Base-by-base conservation (phyloP, 305 asterid species). In the Withania somnifera region DNA sequence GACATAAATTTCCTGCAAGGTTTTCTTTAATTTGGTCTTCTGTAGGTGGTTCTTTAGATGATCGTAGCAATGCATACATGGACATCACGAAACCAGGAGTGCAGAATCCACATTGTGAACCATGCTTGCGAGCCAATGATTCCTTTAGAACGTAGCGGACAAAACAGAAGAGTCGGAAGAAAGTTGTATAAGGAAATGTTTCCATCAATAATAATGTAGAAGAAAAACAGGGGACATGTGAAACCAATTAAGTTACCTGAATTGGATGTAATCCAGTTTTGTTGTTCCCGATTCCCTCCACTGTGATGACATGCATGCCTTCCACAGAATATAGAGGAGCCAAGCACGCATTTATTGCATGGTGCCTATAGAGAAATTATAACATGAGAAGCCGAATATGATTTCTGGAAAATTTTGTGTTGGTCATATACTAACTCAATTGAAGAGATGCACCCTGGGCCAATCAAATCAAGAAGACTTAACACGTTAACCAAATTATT, bases 61-160 rank as follows among this genome's bases (percentile, higher is more conserved):
- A 96, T 82, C 99, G 89, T 52, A 96, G 86, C 51, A 96, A 87
- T 79, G 98, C 98, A 82, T 96, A 96, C 95, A 96, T 93, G 85
- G 99, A 96, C 98, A 96, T 96, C 57, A 96, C 58, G 84, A 96
- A 96, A 85, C 99, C 99, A 83, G 99, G 99, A 77, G 98, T 96
- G 88, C 99, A 96, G 85, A 94, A 96, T 69, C 99, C 99, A 75
- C 99, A 96, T 84, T 96, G 99, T 19, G 99, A 93, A 80, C 98
- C 98, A 88, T 96, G 99, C 69, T 91, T 84, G 20, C 77, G 89
- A 68, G 98, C 97, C 83, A 96, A 85, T 60, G 97, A 90, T 88
- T 96, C 99, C 99, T 96, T 90, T 47, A 87, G 69, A 80, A 83
- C 80, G 82, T 61, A 66, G 79, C 51, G 63, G 78, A 78, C 45